phyloP scores from a whole-genome alignment of 352 stramenopile species.

The Ophiocytium majus region DNA sequence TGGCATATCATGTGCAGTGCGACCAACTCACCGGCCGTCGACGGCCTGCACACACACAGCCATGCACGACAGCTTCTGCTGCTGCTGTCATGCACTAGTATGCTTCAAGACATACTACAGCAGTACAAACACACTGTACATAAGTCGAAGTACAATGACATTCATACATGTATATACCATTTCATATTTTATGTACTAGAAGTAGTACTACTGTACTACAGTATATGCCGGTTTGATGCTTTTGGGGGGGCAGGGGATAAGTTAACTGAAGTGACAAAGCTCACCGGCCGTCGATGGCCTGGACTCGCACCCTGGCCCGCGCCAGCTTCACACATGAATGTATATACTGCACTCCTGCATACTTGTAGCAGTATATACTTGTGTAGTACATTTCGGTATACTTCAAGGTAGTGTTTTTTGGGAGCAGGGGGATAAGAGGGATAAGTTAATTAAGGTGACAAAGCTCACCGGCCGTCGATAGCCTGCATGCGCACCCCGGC shows the following conservation, averaged over 20 bases:
- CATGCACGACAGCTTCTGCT: no score
- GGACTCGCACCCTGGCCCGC: background rate
- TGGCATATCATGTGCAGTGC: no score
- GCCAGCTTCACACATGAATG: background rate
- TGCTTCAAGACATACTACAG: background rate
- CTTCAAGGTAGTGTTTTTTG: no score
- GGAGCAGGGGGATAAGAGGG: background rate
- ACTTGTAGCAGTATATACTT: background rate
- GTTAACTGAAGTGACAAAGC: background rate
- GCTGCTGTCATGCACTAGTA: no score
- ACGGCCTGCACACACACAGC: constrained; percentile 33
- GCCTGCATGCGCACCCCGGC: constrained; percentile 31
- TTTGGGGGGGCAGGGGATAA: no score
- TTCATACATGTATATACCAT: no score
- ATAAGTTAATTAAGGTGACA: background rate
- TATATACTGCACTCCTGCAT: background rate
- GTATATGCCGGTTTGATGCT: no score
- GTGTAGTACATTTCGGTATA: no score
- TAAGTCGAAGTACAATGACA: background rate
- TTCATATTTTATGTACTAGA: no score
- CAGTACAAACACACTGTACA: background rate
- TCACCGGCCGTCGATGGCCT: background rate
- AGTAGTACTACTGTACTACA: no score
- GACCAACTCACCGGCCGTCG: no score
- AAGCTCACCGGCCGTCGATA: constrained; percentile 20